phyloP scores from a whole-genome alignment of 768 basidiomycete species.

The Russula sp. region DNA sequence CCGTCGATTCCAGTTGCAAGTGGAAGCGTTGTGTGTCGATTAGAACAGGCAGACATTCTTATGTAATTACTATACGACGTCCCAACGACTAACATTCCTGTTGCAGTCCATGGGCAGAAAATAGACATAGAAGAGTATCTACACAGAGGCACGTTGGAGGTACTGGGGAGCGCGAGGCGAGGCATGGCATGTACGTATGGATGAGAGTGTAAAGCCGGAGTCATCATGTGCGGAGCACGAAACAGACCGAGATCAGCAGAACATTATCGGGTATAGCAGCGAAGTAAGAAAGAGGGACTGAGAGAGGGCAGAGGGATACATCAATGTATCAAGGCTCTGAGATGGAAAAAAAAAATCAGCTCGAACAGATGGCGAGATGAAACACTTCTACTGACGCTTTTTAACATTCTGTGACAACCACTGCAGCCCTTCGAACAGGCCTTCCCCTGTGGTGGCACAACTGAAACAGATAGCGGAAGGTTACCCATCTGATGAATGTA shows the following conservation, averaged over 20 bases:
- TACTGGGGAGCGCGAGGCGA: background rate
- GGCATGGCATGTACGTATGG: slow-evolving; percentile 13
- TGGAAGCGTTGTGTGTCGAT: background rate
- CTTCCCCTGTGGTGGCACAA: slow-evolving; percentile 95
- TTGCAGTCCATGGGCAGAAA: background rate
- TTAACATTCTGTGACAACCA: slow-evolving; percentile 98
- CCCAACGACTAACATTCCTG: background rate
- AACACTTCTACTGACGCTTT: slow-evolving; percentile 62
- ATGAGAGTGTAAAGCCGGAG: slow-evolving; percentile 4
- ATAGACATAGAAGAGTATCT: slow-evolving; percentile 7
- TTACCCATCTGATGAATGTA: background rate
- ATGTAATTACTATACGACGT: slow-evolving; percentile 4
- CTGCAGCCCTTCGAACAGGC: slow-evolving; percentile 93
- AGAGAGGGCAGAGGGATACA: background rate
- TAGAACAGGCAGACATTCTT: background rate
- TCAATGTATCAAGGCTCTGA: slow-evolving; percentile 8
- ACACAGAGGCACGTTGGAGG: background rate
- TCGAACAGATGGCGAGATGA: background rate
- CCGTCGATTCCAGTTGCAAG: too few species aligned
- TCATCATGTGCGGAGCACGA: slow-evolving; percentile 17
- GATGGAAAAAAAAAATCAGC: background rate
- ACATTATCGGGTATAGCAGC: slow-evolving; percentile 24
- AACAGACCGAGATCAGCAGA: slow-evolving; percentile 21
- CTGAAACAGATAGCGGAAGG: slow-evolving; percentile 33
- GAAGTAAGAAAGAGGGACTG: slow-evolving; percentile 9